phyloP scores from a whole-genome alignment of 2,329 filamentous ascomycete species.

The Atkinsonella texensis region DNA sequence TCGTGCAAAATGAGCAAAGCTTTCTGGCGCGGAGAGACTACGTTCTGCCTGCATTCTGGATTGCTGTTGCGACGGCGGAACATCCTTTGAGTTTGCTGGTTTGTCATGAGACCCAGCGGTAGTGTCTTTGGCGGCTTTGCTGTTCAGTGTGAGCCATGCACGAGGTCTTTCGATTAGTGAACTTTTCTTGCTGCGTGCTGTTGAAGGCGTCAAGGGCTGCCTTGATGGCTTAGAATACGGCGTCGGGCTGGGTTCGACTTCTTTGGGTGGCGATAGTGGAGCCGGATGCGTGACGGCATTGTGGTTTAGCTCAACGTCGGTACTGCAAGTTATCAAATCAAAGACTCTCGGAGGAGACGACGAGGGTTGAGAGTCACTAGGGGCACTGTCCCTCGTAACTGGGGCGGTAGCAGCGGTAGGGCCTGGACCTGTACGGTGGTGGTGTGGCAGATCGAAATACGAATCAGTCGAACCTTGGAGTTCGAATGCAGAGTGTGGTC shows the following conservation, averaged over 20 bases:
- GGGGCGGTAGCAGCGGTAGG: neutral
- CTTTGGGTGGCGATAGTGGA: constrained; percentile 6
- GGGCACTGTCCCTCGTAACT: neutral
- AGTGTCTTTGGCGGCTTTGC: constrained; percentile 25
- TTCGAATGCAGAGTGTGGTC: constrained; percentile 5
- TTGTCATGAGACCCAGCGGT: constrained; percentile 9
- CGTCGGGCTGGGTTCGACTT: neutral
- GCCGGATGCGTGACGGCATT: neutral
- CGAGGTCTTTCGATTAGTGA: constrained; percentile 37
- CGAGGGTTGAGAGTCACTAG: neutral
- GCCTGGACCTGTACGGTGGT: neutral
- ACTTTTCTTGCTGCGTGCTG: constrained; percentile 26
- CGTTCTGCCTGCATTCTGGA: constrained; percentile 21
- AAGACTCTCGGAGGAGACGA: constrained; percentile 26
- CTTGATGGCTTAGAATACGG: constrained; percentile 3
- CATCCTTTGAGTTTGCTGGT: neutral
- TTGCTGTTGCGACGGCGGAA: neutral
- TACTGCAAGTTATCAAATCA: constrained; percentile 41
- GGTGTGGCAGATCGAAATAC: constrained; percentile 1
- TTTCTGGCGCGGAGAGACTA: constrained; percentile 29
- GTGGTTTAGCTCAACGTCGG: constrained; percentile 33
- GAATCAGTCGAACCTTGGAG: neutral
- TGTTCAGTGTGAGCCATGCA: constrained; percentile 37
- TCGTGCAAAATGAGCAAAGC: constrained; percentile 26
- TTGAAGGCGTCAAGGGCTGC: constrained; percentile 10